Evolutionary conservation across 306 rosid species (phyloP).

Genomic region (Neltuma alba): DNA sequence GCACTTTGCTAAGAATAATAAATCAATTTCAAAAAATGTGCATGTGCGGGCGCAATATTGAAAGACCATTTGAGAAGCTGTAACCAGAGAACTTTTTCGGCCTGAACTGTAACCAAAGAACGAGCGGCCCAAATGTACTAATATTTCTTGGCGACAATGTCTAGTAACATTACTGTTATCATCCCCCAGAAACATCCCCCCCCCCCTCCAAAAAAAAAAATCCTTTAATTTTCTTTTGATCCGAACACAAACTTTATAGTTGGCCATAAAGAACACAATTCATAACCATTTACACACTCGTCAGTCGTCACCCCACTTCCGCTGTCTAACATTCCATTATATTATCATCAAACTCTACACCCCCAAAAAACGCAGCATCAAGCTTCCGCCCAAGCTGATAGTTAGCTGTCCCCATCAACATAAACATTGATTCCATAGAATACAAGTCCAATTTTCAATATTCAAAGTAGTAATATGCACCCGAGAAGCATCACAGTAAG

Average conservation of each 20-base stretch:
- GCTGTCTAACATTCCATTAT: neutral
- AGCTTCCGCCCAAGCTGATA: neutral
- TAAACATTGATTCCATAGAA: constrained; percentile 27
- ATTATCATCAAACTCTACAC: neutral
- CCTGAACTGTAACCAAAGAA: too few relatives aligned
- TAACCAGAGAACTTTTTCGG: too few relatives aligned
- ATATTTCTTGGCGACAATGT: neutral
- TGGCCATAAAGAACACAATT: neutral
- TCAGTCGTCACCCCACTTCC: neutral
- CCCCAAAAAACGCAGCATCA: neutral
- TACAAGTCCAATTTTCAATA: constrained; percentile 33
- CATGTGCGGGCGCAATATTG: neutral
- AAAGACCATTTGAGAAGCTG: neutral
- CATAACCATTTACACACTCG: neutral
- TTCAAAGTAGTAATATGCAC: constrained; percentile 44
- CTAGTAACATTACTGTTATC: neutral
- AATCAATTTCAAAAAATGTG: neutral
- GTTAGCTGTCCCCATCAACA: neutral
- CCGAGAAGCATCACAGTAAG: constrained; percentile 71
- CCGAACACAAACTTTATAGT: neutral
- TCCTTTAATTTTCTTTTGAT: neutral
- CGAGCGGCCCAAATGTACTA: neutral
- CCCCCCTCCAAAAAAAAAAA: too few relatives aligned
- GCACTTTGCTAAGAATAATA: neutral
- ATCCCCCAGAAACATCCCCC: neutral